A percentile compares a stretch with the other conserved stretches of the same genome.
Conservation (phyloP, 1,284 basidiomycete genomes). For the Moniliella sp. region DNA sequence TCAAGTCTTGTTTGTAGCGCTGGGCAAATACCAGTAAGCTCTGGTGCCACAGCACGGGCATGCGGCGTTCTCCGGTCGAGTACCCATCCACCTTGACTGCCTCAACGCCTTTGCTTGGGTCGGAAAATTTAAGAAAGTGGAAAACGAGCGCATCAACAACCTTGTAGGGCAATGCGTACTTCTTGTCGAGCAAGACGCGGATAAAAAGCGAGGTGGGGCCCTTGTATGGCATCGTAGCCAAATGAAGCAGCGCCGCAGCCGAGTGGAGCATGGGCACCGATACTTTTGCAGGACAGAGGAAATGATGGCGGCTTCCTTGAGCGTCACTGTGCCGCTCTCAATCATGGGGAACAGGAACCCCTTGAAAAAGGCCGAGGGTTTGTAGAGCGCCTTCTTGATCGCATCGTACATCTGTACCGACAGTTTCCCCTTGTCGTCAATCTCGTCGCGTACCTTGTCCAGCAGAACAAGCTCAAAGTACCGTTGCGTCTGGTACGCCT, state of each 20-base stretch:
- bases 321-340: constrained; percentile 46
- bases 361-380: constrained; percentile 95
- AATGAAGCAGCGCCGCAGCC: constrained; percentile 73
- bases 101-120: constrained; percentile 25
- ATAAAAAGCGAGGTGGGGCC: constrained; percentile 95
- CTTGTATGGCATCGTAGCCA: constrained; percentile 85
- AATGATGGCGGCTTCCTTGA: constrained; percentile 86
- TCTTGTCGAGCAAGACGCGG: constrained; percentile 87
- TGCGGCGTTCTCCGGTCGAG: constrained; percentile 15
- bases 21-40: constrained; percentile 82
- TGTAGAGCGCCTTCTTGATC: constrained; percentile 74
- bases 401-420: constrained; percentile 84
- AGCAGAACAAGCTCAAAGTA: constrained; percentile 79
- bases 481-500: constrained; percentile 78
- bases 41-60: constrained; percentile 92
- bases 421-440: constrained; percentile 55
- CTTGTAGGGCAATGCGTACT: constrained; percentile 92
- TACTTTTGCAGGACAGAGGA: constrained; percentile 68
- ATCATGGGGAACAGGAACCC: constrained; percentile 55
- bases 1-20: constrained; percentile 83
- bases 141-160: constrained; percentile 90
- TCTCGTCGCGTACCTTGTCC: constrained; percentile 74
- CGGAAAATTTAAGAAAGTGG: constrained; percentile 81
- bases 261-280: constrained; percentile 88
- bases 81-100: constrained; percentile 7